Evolutionary conservation across 208 protist genomes (phyloP).

Genomic region (Leishmania amazonensis): DNA sequence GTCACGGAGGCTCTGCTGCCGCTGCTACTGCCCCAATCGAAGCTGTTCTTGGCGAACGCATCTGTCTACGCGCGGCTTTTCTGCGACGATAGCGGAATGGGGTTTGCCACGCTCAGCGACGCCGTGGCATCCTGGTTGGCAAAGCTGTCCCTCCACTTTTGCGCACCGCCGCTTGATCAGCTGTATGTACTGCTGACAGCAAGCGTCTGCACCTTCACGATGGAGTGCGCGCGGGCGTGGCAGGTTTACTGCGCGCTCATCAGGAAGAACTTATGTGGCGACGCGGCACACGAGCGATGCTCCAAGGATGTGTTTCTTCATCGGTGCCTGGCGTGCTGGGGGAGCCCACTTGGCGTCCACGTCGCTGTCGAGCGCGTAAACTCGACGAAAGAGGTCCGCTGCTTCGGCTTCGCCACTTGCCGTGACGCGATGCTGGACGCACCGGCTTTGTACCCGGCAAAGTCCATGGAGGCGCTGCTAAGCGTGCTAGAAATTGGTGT

Average conservation of each 20-base stretch:
- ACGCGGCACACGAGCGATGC: conserved; percentile 33
- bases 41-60: conserved; percentile 43
- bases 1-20: conserved; percentile 28
- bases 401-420: conserved; percentile 34
- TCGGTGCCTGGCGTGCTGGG: conserved; percentile 55
- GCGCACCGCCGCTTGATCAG: conserved; percentile 35
- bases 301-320: conserved; percentile 64
- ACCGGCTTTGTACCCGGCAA: conserved; percentile 22
- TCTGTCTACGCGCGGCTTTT: conserved; percentile 68
- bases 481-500: conserved; percentile 50
- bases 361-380: conserved; percentile 24
- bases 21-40: conserved; percentile 27
- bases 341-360: conserved; percentile 67
- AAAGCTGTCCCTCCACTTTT: conserved; percentile 26
- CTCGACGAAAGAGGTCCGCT: conserved; percentile 23
- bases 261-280: conserved; percentile 30
- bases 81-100: conserved; percentile 22
- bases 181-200: conserved; percentile 58
- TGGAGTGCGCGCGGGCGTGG: conserved; percentile 61
- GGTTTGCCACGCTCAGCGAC: conserved; percentile 33
- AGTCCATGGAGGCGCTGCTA: conserved; percentile 22
- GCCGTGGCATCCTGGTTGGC: conserved; percentile 21
- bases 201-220: conserved; percentile 63
- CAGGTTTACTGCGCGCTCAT: conserved; percentile 56
- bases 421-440: conserved; percentile 24